Evolutionary conservation across 1,139 yeast species (phyloP), one percentile per base, ranked within the genome.

Genomic region (Debaryomycetaceae sp.): DNA sequence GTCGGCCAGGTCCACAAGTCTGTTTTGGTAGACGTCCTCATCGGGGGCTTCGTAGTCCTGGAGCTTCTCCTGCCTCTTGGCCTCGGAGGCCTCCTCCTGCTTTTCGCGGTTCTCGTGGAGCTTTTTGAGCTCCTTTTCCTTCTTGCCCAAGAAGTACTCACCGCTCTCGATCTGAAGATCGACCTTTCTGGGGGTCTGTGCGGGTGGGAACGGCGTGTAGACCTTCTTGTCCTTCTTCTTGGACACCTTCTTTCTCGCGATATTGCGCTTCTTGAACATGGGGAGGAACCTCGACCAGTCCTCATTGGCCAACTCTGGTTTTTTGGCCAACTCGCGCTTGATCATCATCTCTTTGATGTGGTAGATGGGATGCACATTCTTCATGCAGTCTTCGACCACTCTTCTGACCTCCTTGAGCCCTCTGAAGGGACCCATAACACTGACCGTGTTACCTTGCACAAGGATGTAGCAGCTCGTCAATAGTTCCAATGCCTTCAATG

Each of bases 131-230:
- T 82, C 86, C 74, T 87, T 87, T 57, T 91, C 96, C 56, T 74
- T 79, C 70, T 88, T 87, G 48, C 89, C 88, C 70, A 93, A 76
- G 81, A 93, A 93, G 72, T 89, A 93, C 66, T 95, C 99, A 80
- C 99, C 99, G 74, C 95, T 85, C 70, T 93, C 99, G 68, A 95
- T 90, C 71, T 91, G 96, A 63, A 91, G 73, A 80, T 95, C 99
- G 67, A 95, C 77, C 87, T 93, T 91, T 76, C 99, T 85, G 61
- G 98, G 99, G 55, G 81, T 80, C 70, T 89, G 99, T 47, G 89
- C 88, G 55, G 99, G 99, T 69, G 99, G 99, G 90, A 95, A 95
- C 61, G 99, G 99, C 31, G 99, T 93, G 79, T 93, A 93, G 3
- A 81, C 85, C 70, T 84, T 89, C 87, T 87, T 87, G 65, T 85